Evolutionary conservation across 805 yeast species (phyloP).

Genomic region (Yarrowia alimentaria): DNA sequence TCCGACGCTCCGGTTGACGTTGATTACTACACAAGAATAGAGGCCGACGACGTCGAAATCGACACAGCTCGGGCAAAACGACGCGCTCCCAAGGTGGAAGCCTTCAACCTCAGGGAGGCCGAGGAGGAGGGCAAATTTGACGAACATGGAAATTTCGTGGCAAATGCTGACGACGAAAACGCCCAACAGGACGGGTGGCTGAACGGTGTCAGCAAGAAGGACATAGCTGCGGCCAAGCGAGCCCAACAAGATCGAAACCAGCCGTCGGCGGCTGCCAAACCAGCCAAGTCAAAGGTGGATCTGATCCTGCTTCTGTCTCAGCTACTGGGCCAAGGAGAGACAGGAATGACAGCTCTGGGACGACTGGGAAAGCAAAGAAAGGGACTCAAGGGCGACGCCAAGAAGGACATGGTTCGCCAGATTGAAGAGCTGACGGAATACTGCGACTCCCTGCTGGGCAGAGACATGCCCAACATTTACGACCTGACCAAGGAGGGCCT

Average conservation of each 20-base stretch:
- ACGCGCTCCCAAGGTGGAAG: slow-evolving; percentile 51
- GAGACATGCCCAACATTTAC: slow-evolving; percentile 48
- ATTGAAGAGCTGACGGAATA: slow-evolving; percentile 47
- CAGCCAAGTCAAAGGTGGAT: slow-evolving; percentile 28
- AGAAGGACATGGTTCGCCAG: slow-evolving; percentile 3
- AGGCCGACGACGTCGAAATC: slow-evolving; percentile 31
- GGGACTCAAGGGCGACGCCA: slow-evolving; percentile 23
- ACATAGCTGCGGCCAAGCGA: slow-evolving; percentile 41
- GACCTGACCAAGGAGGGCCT: slow-evolving; percentile 58
- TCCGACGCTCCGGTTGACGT: slow-evolving; percentile 37
- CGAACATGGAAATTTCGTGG: slow-evolving; percentile 56
- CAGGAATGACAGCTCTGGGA: slow-evolving; percentile 56
- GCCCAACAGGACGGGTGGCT: slow-evolving; percentile 46
- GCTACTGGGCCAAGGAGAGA: slow-evolving; percentile 53
- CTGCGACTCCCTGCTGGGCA: slow-evolving; percentile 47
- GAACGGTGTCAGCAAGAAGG: slow-evolving; percentile 40
- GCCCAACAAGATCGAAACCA: slow-evolving; percentile 40
- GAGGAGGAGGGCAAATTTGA: slow-evolving; percentile 60
- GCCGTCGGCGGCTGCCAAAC: background rate
- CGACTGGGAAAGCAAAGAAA: slow-evolving; percentile 36
- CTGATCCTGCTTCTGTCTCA: slow-evolving; percentile 36
- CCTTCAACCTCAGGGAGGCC: slow-evolving; percentile 61
- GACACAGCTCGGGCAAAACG: slow-evolving; percentile 29
- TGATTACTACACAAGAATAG: slow-evolving; percentile 34
- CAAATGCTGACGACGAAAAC: slow-evolving; percentile 43